phyloP scores from a whole-genome alignment of 2,329 filamentous ascomycete species.

The Cladosporium phlei region DNA sequence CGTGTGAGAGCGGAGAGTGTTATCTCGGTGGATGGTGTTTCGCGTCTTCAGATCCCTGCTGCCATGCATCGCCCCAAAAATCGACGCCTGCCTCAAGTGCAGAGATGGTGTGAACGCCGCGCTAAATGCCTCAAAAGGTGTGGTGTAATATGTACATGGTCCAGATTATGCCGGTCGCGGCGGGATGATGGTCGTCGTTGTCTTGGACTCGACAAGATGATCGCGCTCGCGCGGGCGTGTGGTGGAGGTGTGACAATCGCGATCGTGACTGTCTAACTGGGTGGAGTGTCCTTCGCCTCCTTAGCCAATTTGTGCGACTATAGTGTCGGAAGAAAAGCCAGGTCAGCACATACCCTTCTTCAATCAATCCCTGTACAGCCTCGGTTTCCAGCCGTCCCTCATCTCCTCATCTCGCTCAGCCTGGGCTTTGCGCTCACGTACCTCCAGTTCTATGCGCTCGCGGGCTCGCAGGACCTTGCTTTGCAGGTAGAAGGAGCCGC shows the following conservation, averaged over 20 bases:
- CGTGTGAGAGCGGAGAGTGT: slow-evolving; percentile 7
- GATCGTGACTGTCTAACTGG: neutral
- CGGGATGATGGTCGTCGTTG: neutral
- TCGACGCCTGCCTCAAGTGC: slow-evolving; percentile 9
- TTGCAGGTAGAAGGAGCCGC: slow-evolving; percentile 96
- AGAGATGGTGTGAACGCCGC: slow-evolving; percentile 13
- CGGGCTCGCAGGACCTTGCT: slow-evolving; percentile 91
- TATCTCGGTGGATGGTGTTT: neutral
- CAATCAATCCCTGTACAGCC: slow-evolving; percentile 84
- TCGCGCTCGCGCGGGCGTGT: neutral
- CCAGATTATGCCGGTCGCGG: neutral
- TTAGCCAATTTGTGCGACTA: slow-evolving; percentile 16
- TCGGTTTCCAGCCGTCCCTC: slow-evolving; percentile 86
- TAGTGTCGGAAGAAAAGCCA: neutral
- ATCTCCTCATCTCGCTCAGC: slow-evolving; percentile 70
- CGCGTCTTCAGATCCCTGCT: neutral
- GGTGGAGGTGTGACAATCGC: neutral
- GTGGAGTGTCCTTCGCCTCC: slow-evolving; percentile 11
- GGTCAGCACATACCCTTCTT: slow-evolving; percentile 17
- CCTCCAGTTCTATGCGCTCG: slow-evolving; percentile 85
- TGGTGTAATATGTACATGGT: slow-evolving; percentile 8
- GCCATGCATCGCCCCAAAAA: slow-evolving; percentile 8
- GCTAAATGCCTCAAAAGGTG: slow-evolving; percentile 11
- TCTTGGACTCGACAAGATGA: neutral
- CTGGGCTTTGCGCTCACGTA: slow-evolving; percentile 66